phyloP scores from a whole-genome alignment of 2,329 filamentous ascomycete genomes.

The Talaromyces sp. region DNA sequence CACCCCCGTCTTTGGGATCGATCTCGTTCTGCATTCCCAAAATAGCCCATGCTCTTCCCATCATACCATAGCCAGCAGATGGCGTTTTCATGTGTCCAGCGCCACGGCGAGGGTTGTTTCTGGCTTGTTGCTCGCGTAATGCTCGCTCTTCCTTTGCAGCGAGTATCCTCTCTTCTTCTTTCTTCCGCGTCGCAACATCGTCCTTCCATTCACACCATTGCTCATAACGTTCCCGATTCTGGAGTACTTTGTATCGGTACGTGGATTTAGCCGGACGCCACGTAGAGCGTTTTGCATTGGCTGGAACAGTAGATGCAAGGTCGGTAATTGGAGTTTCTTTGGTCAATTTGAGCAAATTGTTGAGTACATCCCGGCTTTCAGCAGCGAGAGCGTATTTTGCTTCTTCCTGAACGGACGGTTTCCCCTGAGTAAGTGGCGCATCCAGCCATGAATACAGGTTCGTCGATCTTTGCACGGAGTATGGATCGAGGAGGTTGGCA shows the following conservation, averaged over 20 bases:
- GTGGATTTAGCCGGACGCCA: conserved; percentile 41
- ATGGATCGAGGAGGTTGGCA: conserved; percentile 35
- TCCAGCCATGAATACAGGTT: conserved; percentile 41
- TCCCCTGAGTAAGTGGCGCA: conserved; percentile 30
- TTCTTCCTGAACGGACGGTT: conserved; percentile 23
- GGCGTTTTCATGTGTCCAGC: conserved; percentile 16
- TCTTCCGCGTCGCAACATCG: conserved; percentile 33
- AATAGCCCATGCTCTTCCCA: conserved; percentile 38
- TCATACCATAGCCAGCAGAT: conserved; percentile 32
- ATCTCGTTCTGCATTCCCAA: conserved; percentile 33
- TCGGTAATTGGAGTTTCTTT: conserved; percentile 37
- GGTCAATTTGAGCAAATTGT: conserved; percentile 38
- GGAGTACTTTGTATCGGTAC: conserved; percentile 38
- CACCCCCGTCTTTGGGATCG: conserved; percentile 18
- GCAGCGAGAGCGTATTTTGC: conserved; percentile 30
- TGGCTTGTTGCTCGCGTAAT: conserved; percentile 22
- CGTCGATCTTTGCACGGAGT: conserved; percentile 35
- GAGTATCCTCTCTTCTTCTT: conserved; percentile 32
- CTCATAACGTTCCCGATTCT: conserved; percentile 42
- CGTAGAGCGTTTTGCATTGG: conserved; percentile 22
- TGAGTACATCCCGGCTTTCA: conserved; percentile 39
- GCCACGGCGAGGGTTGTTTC: conserved; percentile 16
- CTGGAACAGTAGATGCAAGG: conserved; percentile 30
- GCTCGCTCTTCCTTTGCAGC: conserved; percentile 28
- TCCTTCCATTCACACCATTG: conserved; percentile 42